Evolutionary conservation across 768 basidiomycete genomes (phyloP).

Genomic region (Psilocybe sp.): DNA sequence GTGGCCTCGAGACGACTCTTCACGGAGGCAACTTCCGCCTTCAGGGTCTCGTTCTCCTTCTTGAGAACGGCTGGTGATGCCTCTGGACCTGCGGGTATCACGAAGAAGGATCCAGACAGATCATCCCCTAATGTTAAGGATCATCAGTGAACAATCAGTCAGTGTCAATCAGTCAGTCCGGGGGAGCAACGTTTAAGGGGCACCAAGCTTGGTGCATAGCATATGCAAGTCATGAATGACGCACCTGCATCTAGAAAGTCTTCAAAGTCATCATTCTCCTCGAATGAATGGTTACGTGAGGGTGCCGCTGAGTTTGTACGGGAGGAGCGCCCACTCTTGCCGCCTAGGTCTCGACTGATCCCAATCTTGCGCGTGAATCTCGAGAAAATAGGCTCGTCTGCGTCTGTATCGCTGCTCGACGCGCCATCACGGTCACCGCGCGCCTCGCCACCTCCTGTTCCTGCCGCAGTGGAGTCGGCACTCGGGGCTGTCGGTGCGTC

Average conservation of each 20-base stretch:
- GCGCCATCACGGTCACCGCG: conserved; percentile 44
- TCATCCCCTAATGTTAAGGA: conserved; percentile 46
- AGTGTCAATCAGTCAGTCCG: background rate
- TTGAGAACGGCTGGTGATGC: conserved; percentile 46
- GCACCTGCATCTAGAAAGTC: conserved; percentile 61
- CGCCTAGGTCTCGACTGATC: conserved; percentile 30
- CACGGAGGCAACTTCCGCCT: conserved; percentile 54
- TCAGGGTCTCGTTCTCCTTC: conserved; percentile 67
- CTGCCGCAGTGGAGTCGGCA: conserved; percentile 14
- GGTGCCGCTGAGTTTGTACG: conserved; percentile 7
- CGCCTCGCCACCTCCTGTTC: conserved; percentile 19
- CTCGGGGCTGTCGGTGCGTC: conserved; percentile 19
- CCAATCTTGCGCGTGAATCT: conserved; percentile 53
- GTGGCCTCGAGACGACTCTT: conserved; percentile 57
- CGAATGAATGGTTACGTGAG: conserved; percentile 14
- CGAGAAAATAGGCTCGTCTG: conserved; percentile 61
- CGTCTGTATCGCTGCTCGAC: conserved; percentile 64
- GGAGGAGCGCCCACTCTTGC: conserved; percentile 12
- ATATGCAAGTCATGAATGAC: conserved; percentile 9
- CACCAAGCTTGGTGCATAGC: too few relatives aligned
- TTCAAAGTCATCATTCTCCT: conserved; percentile 55
- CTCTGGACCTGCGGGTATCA: conserved; percentile 65
- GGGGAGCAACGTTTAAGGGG: background rate
- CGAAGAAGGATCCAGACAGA: conserved; percentile 76
- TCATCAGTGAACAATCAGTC: background rate